Percentiles rank a stretch among this genome's conserved stretches.
These are phyloP conservation scores for Vaccinium darrowii DNA, from an alignment of 148 eudicot genomes.

Conservation along the genomic window DNA sequence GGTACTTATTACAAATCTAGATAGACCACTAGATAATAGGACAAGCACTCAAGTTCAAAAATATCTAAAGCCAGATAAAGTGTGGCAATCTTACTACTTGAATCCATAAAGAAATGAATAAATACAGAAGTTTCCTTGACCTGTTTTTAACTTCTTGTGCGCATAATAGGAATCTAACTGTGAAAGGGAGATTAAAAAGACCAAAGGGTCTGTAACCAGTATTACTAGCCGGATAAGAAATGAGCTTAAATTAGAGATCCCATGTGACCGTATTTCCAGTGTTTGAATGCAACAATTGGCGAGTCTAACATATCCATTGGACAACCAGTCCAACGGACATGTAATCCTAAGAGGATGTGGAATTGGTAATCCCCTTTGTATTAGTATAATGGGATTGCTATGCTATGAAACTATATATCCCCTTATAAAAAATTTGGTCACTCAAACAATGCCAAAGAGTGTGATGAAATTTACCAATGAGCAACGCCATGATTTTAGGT, in stretches of 20 bases:
- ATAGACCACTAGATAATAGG: neutral
- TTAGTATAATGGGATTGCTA: neutral
- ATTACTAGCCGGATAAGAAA: too few relatives aligned
- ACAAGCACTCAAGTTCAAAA: neutral
- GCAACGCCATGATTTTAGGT: too few relatives aligned
- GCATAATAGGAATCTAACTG: neutral
- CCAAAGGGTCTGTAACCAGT: neutral
- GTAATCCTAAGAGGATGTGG: neutral
- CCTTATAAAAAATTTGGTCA: too few relatives aligned
- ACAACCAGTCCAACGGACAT: neutral
- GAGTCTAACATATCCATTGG: neutral
- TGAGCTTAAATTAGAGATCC: too few relatives aligned
- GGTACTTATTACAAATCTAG: neutral
- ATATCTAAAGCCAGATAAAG: slow-evolving; percentile 11
- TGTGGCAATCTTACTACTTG: slow-evolving; percentile 10
- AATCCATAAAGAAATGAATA: neutral
- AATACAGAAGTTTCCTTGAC: neutral
- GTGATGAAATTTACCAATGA: too few relatives aligned
- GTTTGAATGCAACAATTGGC: too few relatives aligned
- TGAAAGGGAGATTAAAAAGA: neutral
- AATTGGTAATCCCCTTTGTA: neutral
- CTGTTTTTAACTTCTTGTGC: neutral
- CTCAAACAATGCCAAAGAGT: too few relatives aligned
- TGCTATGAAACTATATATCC: neutral
- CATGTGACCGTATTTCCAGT: too few relatives aligned